Percentiles rank a stretch among this genome's conserved stretches.
phyloP scores from a whole-genome alignment of 306 rosid species.

The Malus fusca region DNA sequence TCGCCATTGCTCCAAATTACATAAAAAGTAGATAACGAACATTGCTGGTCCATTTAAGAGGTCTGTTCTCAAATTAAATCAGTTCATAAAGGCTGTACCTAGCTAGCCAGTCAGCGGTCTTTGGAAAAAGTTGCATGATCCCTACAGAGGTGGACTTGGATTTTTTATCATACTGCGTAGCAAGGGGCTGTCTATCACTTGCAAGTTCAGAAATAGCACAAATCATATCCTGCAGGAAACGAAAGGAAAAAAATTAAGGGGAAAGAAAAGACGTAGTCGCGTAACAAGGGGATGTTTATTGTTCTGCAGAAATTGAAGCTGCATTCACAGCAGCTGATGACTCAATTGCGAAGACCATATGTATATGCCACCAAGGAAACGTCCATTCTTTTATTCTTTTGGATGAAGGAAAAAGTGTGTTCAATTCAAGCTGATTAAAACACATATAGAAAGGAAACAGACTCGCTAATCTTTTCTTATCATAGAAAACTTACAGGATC shows the following conservation, averaged over 20 bases:
- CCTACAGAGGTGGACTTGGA: conserved; percentile 47
- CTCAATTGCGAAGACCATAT: neutral
- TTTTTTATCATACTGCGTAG: conserved; percentile 29
- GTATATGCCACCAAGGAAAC: neutral
- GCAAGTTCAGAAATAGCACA: conserved; percentile 82
- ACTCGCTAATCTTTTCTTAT: neutral
- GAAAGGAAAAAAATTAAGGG: neutral
- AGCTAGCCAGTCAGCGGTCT: conserved; percentile 48
- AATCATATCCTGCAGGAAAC: conserved; percentile 53
- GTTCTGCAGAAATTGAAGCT: neutral
- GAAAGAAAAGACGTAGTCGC: neutral
- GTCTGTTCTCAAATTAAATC: conserved; percentile 4
- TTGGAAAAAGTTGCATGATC: conserved; percentile 64
- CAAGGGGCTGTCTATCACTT: conserved; percentile 76
- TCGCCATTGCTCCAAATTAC: conserved; percentile 17
- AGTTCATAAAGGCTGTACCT: conserved; percentile 36
- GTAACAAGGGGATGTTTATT: neutral
- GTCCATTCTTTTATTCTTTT: neutral
- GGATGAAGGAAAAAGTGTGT: neutral
- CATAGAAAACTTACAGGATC: conserved; percentile 53
- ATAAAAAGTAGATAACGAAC: neutral
- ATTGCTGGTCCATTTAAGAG: neutral
- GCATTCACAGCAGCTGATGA: neutral
- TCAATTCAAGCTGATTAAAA: neutral
- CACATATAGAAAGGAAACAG: neutral